These are phyloP conservation scores for Fusarium lyarnte DNA, from an alignment of 2,329 filamentous ascomycete species.

Conservation along the genomic window DNA sequence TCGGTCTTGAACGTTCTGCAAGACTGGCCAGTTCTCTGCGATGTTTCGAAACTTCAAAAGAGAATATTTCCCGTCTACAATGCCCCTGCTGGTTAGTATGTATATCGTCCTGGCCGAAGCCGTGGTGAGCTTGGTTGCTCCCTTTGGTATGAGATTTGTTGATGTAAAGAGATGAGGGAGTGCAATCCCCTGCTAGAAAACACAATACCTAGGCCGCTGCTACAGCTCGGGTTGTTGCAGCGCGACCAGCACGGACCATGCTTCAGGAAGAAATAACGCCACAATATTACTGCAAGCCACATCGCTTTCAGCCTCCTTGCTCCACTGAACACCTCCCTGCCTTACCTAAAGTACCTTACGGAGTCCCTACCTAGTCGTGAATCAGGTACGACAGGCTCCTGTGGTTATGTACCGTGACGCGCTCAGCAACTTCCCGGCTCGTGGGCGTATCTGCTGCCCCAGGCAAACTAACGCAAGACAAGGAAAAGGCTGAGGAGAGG, in stretches of 20 bases:
- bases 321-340: conserved; percentile 11
- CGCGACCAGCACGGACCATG: conserved; percentile 34
- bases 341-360: not conserved
- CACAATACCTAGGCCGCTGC: conserved; percentile 17
- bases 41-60: not conserved
- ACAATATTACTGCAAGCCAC: conserved; percentile 28
- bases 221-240: conserved; percentile 35
- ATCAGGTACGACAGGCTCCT: conserved; percentile 21
- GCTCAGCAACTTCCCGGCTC: conserved; percentile 37
- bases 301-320: not conserved
- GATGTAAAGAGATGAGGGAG: conserved; percentile 42
- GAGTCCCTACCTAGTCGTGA: conserved; percentile 11
- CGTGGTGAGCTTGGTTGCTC: conserved; percentile 46
- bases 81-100: conserved; percentile 46
- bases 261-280: conserved; percentile 2
- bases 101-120: conserved; percentile 43
- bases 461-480: conserved; percentile 33
- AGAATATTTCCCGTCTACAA: not conserved
- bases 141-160: conserved; percentile 45
- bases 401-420: conserved; percentile 39
- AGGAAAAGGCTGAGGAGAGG: conserved; percentile 26
- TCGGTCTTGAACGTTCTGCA: conserved; percentile 3
- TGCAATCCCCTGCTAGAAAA: conserved; percentile 37
- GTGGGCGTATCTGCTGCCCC: conserved; percentile 35
- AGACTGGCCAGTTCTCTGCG: not conserved